Percentiles rank a stretch among this genome's conserved stretches.
Conservation (phyloP, 129 eudicot species). For the Calendula officinalis region DNA sequence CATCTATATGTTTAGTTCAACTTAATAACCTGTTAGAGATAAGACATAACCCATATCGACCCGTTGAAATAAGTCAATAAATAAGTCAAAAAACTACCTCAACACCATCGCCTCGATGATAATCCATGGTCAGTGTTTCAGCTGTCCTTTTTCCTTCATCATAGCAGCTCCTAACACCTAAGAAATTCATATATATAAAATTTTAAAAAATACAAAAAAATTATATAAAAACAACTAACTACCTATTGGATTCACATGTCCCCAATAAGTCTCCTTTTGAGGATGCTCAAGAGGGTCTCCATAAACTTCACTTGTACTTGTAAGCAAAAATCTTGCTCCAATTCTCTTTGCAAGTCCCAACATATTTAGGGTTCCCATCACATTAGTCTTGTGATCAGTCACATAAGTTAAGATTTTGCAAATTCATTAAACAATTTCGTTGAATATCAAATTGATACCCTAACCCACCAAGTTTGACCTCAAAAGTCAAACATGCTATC, state of each 20-base stretch:
- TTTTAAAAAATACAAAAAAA: background rate
- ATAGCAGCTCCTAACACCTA: slow-evolving; percentile 80
- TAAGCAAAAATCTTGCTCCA: slow-evolving; percentile 73
- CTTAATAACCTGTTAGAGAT: too few relatives aligned
- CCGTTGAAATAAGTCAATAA: background rate
- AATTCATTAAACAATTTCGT: background rate
- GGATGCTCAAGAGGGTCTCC: slow-evolving; percentile 93
- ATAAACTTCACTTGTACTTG: slow-evolving; percentile 86
- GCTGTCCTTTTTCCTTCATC: slow-evolving; percentile 84
- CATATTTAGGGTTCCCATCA: slow-evolving; percentile 84
- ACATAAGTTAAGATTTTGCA: slow-evolving; percentile 49
- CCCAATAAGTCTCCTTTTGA: slow-evolving; percentile 86
- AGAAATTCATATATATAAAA: background rate
- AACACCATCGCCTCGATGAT: slow-evolving; percentile 72
- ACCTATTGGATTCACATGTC: slow-evolving; percentile 87
- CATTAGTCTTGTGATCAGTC: slow-evolving; percentile 71
- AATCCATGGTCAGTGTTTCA: slow-evolving; percentile 79
- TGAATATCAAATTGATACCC: background rate
- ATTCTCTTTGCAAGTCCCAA: slow-evolving; percentile 86
- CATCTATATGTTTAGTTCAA: background rate
- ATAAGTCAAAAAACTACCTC: slow-evolving; percentile 43
- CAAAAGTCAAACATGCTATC: background rate
- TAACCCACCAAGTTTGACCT: background rate
- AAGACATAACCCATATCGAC: background rate
- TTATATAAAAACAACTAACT: background rate